Evolutionary conservation across 768 basidiomycete species (phyloP).

Genomic region (Trichaptum fuscoviolaceum): DNA sequence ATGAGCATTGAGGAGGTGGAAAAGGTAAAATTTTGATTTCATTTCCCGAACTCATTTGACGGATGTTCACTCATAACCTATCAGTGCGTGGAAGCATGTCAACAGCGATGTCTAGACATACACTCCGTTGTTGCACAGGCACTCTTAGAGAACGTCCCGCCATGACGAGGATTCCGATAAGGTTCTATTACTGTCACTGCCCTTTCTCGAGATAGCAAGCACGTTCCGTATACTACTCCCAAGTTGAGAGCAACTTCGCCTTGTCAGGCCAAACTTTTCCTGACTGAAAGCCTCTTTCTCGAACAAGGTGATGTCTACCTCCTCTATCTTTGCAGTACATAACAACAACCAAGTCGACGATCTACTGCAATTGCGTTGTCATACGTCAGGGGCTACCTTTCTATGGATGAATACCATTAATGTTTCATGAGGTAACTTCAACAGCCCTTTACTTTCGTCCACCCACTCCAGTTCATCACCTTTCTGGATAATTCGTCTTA

Average conservation of each 20-base stretch:
- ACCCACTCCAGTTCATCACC: slow-evolving; percentile 31
- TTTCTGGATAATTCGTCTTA: slow-evolving; percentile 23
- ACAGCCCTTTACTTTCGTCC: slow-evolving; percentile 31
- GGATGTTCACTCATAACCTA: slow-evolving; percentile 7
- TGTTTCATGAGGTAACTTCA: slow-evolving; percentile 28
- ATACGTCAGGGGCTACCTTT: neutral
- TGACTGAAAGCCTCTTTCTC: too few relatives aligned
- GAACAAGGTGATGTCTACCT: too few relatives aligned
- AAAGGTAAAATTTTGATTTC: slow-evolving; percentile 33
- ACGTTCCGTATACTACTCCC: too few relatives aligned
- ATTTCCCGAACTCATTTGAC: neutral
- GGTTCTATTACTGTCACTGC: neutral
- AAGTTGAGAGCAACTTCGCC: too few relatives aligned
- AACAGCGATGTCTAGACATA: slow-evolving; percentile 66
- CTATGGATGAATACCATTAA: slow-evolving; percentile 2
- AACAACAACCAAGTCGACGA: too few relatives aligned
- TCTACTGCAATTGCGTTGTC: neutral
- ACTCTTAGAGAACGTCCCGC: slow-evolving; percentile 38
- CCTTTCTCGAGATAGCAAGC: too few relatives aligned
- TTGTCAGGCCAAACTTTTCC: too few relatives aligned
- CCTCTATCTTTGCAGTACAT: too few relatives aligned
- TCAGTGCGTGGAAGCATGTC: slow-evolving; percentile 68
- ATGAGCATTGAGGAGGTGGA: slow-evolving; percentile 49
- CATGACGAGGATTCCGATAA: neutral
- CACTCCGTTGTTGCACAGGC: slow-evolving; percentile 71